phyloP scores from a whole-genome alignment of 768 basidiomycete genomes.

The Leccinum fibrillosum region DNA sequence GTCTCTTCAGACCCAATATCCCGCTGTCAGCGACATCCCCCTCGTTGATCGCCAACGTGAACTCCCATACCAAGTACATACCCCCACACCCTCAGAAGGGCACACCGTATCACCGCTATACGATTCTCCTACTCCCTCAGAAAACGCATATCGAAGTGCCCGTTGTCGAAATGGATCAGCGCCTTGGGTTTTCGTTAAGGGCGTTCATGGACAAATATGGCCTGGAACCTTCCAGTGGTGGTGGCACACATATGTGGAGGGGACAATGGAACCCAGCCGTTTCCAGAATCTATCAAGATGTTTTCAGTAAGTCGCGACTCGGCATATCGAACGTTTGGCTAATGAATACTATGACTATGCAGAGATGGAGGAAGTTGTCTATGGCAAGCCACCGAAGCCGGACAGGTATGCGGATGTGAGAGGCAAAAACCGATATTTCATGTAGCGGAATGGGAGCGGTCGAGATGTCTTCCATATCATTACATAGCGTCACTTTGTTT shows the following conservation, averaged over 20 bases:
- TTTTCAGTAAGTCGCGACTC: constrained; percentile 54
- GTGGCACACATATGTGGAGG: constrained; percentile 83
- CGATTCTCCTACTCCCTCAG: constrained; percentile 72
- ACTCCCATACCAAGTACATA: constrained; percentile 70
- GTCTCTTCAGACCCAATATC: constrained; percentile 66
- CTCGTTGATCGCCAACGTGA: constrained; percentile 37
- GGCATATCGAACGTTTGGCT: neutral
- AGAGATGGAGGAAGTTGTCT: constrained; percentile 24
- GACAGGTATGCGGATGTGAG: constrained; percentile 29
- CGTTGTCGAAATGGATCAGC: constrained; percentile 41
- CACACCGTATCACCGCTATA: constrained; percentile 89
- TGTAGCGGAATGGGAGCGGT: constrained; percentile 5
- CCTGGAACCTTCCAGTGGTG: constrained; percentile 53
- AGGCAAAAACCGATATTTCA: constrained; percentile 29
- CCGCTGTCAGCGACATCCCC: constrained; percentile 60
- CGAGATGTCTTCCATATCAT: neutral
- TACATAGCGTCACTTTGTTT: neutral
- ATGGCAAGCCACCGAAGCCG: constrained; percentile 28
- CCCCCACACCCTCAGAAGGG: constrained; percentile 92
- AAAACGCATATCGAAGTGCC: constrained; percentile 46
- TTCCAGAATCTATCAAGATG: constrained; percentile 58
- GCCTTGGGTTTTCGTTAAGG: constrained; percentile 65
- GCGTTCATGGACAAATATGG: constrained; percentile 55
- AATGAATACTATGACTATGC: neutral
- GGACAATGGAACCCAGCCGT: constrained; percentile 71